Percentiles rank a stretch among this genome's conserved stretches.
Conservation (phyloP, 225 moss, liverwort and hornwort genomes). For the Takakia lepidozioides region DNA sequence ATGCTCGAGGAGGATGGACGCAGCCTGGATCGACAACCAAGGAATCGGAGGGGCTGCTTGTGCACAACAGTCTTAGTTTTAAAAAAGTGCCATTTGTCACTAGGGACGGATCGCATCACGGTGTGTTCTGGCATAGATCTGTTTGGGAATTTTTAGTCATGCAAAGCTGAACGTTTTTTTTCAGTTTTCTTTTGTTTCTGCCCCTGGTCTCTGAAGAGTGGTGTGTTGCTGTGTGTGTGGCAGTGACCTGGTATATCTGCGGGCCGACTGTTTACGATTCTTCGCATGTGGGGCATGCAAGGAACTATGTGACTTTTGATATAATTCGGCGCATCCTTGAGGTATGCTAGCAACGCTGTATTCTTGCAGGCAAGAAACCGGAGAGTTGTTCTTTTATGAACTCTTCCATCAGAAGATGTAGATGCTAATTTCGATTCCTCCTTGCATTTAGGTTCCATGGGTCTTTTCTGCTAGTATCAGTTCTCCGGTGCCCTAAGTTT, state of each 20-base stretch:
- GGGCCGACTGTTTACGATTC: slow-evolving; percentile 95
- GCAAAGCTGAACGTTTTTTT: background rate
- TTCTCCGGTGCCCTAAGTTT: no score
- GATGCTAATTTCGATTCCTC: no score
- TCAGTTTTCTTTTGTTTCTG: background rate
- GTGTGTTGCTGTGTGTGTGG: slow-evolving; percentile 2
- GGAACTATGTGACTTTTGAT: slow-evolving; percentile 92
- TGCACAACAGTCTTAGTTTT: slow-evolving; percentile 52
- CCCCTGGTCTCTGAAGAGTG: background rate
- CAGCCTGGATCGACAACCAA: no score
- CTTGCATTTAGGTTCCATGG: no score
- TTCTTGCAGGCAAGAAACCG: no score
- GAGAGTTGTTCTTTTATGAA: no score
- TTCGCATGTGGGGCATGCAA: slow-evolving; percentile 83
- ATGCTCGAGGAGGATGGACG: no score
- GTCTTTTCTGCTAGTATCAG: no score
- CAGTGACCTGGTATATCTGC: slow-evolving; percentile 98
- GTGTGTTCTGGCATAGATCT: slow-evolving; percentile 28
- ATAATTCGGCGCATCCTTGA: slow-evolving; percentile 86
- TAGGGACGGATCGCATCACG: slow-evolving; percentile 52
- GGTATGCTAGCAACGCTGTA: no score
- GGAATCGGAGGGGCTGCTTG: slow-evolving; percentile 52
- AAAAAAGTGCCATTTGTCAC: slow-evolving; percentile 67
- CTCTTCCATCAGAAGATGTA: no score
- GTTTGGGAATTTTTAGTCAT: no score